phyloP scores from a whole-genome alignment of 208 protist species.

The Naegleria lovaniensis region DNA sequence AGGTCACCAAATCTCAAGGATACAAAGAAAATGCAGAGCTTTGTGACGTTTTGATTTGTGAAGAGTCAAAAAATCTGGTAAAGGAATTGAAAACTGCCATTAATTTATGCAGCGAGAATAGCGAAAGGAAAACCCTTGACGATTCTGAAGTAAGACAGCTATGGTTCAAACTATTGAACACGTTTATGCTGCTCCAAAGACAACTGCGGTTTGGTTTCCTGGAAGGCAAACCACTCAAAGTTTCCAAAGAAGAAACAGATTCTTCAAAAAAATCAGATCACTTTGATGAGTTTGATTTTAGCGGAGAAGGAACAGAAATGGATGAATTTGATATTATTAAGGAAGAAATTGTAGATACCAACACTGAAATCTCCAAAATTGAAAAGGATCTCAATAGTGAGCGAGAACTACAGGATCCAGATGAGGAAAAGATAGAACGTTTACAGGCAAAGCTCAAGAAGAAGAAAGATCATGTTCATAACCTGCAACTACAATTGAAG shows the following conservation, averaged over 20 bases:
- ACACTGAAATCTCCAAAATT: not conserved
- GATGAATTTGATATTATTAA: constrained; percentile 13
- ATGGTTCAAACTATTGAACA: constrained; percentile 6
- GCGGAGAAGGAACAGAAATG: not conserved
- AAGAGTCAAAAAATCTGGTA: not conserved
- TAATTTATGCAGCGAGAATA: constrained; percentile 5
- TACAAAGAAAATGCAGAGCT: not conserved
- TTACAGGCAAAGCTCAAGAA: not conserved
- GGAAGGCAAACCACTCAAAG: not conserved
- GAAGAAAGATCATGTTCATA: not conserved
- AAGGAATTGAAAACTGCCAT: constrained; percentile 8
- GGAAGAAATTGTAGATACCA: constrained; percentile 7
- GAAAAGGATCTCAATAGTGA: not conserved
- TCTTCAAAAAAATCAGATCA: not conserved
- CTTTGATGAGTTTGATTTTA: not conserved
- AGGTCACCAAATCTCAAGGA: not conserved
- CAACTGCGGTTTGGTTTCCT: not conserved
- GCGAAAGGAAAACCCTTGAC: constrained; percentile 1
- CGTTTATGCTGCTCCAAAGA: not conserved
- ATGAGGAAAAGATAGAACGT: not conserved
- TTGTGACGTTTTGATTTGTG: not conserved
- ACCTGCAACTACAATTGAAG: not conserved
- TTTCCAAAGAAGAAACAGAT: not conserved
- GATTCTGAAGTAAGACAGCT: constrained; percentile 1
- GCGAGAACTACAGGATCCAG: not conserved